Conservation (phyloP, 768 basidiomycete species). For the Podaxis mareebaensis region DNA sequence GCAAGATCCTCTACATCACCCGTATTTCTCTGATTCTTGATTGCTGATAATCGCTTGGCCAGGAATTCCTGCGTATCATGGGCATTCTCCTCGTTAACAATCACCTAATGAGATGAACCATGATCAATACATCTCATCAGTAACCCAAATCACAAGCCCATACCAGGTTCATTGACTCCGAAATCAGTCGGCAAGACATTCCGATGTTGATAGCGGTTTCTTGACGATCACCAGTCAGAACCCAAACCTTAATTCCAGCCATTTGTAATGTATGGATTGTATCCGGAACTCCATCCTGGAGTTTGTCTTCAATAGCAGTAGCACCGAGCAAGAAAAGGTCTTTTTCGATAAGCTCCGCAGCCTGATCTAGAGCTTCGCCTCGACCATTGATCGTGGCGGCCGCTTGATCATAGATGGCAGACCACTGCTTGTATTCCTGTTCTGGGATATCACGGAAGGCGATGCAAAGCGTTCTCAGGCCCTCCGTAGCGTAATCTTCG, state of each 20-base stretch:
- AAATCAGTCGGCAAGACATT: slow-evolving; percentile 94
- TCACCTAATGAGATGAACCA: slow-evolving; percentile 55
- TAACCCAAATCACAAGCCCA: slow-evolving; percentile 23
- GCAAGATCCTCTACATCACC: slow-evolving; percentile 96
- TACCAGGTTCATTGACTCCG: slow-evolving; percentile 98
- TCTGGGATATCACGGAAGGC: slow-evolving; percentile 92
- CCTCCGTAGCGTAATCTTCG: slow-evolving; percentile 98
- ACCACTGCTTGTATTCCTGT: slow-evolving; percentile 90
- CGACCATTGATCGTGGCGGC: slow-evolving; percentile 95
- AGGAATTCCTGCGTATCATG: slow-evolving; percentile 85
- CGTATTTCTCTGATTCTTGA: slow-evolving; percentile 87
- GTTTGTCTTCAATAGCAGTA: slow-evolving; percentile 97
- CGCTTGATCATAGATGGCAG: slow-evolving; percentile 84
- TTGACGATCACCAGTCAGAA: slow-evolving; percentile 95
- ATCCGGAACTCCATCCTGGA: slow-evolving; percentile 98
- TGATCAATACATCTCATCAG: slow-evolving; percentile 2
- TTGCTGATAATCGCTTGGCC: slow-evolving; percentile 84
- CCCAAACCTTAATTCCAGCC: slow-evolving; percentile 99
- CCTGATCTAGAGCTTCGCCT: slow-evolving; percentile 90
- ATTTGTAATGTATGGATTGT: slow-evolving; percentile 96
- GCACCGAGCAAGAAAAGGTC: slow-evolving; percentile 93
- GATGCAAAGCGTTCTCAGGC: slow-evolving; percentile 93
- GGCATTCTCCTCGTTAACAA: slow-evolving; percentile 88
- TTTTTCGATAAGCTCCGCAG: slow-evolving; percentile 94
- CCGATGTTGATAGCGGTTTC: slow-evolving; percentile 99